A percentile compares a stretch with the other conserved stretches of the same genome.
Evolutionary conservation across 805 yeast genomes (phyloP).

Genomic region (Cyberlindnera xishuangbannaensis): DNA sequence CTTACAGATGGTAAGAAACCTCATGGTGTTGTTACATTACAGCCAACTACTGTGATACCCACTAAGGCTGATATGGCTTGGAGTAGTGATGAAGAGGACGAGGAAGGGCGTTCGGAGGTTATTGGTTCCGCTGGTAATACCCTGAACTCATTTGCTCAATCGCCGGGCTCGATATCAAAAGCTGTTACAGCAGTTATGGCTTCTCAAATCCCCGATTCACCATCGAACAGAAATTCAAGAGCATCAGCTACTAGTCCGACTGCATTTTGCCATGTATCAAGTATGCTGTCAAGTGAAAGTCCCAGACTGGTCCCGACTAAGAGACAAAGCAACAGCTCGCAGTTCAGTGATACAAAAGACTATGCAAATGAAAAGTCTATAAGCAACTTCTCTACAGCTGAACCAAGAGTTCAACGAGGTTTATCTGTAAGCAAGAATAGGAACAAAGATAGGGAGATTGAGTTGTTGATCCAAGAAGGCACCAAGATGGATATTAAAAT

Average conservation of each 20-base stretch:
- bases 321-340: conserved; percentile 6
- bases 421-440: conserved; percentile 23
- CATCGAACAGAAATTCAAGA: conserved; percentile 6
- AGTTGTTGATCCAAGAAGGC: conserved; percentile 40
- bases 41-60: conserved; percentile 72
- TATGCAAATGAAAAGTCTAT: conserved; percentile 10
- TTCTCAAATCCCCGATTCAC: not conserved
- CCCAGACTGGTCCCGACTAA: conserved; percentile 4
- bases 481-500: conserved; percentile 43
- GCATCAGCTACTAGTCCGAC: conserved; percentile 7
- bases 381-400: conserved; percentile 2
- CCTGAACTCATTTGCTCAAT: not conserved
- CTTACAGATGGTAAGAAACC: conserved; percentile 7
- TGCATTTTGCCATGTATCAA: conserved; percentile 5
- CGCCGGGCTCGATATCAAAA: conserved; percentile 1
- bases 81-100: conserved; percentile 81
- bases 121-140: not conserved
- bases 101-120: conserved; percentile 19
- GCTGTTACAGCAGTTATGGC: conserved; percentile 1
- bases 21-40: conserved; percentile 37
- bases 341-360: conserved; percentile 7
- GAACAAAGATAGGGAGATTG: conserved; percentile 38
- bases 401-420: conserved; percentile 19
- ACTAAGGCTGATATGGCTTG: conserved; percentile 80
- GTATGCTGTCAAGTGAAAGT: conserved; percentile 5